These are phyloP conservation scores for Ligustrum vulgare DNA, from an alignment of 257 asterid species.

Conservation along the genomic window DNA sequence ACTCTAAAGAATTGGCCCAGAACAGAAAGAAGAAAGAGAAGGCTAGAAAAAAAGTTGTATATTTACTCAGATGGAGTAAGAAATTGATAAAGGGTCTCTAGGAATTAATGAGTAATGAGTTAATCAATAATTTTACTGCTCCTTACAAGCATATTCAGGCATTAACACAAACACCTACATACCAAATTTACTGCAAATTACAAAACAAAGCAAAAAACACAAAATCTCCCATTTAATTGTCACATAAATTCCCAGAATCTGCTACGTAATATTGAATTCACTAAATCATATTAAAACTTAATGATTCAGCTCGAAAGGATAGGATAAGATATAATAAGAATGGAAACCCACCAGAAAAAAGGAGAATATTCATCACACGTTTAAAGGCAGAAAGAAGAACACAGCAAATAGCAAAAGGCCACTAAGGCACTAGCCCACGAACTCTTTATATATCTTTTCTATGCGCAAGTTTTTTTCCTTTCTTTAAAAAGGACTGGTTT, in stretches of 20 bases:
- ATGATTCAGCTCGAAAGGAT: conserved; percentile 18
- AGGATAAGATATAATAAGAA: conserved; percentile 14
- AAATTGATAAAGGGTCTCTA: neutral
- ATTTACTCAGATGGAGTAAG: neutral
- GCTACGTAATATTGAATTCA: neutral
- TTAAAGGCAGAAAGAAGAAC: conserved; percentile 16
- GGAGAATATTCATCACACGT: conserved; percentile 10
- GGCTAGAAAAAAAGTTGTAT: neutral
- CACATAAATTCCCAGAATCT: conserved; percentile 2
- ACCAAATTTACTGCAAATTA: neutral
- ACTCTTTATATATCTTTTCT: neutral
- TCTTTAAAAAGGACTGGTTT: neutral
- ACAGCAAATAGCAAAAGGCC: neutral
- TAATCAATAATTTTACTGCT: conserved; percentile 3
- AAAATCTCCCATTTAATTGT: neutral
- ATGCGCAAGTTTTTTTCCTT: neutral
- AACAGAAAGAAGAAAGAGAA: neutral
- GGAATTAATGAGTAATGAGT: conserved; percentile 1
- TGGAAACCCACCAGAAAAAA: conserved; percentile 9
- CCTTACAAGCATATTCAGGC: neutral
- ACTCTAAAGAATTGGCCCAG: neutral
- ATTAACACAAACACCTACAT: neutral
- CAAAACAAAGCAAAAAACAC: neutral
- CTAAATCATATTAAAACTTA: neutral
- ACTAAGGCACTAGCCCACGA: too few relatives aligned